phyloP scores from a whole-genome alignment of 495 filamentous ascomycete genomes.

The Neurospora sublineolata region DNA sequence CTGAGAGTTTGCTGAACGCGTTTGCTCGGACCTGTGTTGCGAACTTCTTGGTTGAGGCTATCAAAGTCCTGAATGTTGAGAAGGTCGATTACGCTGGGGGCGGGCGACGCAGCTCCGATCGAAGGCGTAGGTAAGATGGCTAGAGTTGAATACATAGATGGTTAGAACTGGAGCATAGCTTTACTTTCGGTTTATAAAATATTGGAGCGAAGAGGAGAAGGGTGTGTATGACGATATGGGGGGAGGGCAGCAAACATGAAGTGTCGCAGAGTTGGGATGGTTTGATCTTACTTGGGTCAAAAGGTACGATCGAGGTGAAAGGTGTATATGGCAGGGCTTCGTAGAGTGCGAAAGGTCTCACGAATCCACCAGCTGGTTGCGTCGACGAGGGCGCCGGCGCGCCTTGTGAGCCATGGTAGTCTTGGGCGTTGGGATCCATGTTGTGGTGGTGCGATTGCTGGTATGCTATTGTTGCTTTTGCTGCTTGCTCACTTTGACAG shows the following conservation, averaged over 20 bases:
- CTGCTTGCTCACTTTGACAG: constrained; percentile 8
- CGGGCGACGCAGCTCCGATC: constrained; percentile 39
- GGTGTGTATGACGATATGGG: neutral
- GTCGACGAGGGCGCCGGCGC: neutral
- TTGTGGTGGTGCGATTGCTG: constrained; percentile 13
- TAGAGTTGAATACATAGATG: constrained; percentile 16
- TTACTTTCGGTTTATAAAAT: neutral
- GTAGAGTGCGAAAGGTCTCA: constrained; percentile 46
- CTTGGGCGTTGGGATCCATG: neutral
- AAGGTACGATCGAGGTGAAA: constrained; percentile 78
- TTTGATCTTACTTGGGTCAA: constrained; percentile 56
- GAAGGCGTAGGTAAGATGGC: constrained; percentile 63
- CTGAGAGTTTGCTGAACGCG: constrained; percentile 40
- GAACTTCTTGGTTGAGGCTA: constrained; percentile 41
- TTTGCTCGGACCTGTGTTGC: constrained; percentile 23
- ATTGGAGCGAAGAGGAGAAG: neutral
- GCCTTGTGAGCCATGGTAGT: neutral
- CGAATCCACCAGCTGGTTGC: neutral
- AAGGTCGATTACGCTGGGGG: constrained; percentile 30
- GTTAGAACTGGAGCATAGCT: constrained; percentile 4
- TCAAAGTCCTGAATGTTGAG: constrained; percentile 34
- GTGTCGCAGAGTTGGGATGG: neutral
- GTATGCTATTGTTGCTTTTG: constrained; percentile 26
- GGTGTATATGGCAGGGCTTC: constrained; percentile 89
- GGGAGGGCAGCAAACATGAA: neutral